Evolutionary conservation across 2,329 filamentous ascomycete genomes (phyloP), one percentile per base, ranked within the genome.

Genomic region (Trichoderma breve): DNA sequence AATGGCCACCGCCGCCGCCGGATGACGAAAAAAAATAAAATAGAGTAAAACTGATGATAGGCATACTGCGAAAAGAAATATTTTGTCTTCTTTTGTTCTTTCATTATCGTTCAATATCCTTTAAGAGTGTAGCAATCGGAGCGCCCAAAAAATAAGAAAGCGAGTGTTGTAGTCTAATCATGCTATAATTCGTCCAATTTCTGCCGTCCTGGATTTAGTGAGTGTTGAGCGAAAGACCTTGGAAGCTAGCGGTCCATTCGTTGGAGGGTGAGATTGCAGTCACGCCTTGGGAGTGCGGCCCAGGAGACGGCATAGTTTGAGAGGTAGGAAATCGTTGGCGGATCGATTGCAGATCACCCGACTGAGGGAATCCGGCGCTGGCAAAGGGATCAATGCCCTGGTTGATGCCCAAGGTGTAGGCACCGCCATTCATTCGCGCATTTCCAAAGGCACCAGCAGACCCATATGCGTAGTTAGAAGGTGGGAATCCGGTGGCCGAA

Each of bases 221-320:
- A 74, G 88, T 88, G 77, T 92, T 92, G 74, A 94, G 86, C 2
- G 92, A 94, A 21, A 94, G 83, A 11, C 91, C 88, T 79, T 94
- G 91, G 79, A 93, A 93, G 6, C 86, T 82, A 68, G 84, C 83
- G 30, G 86, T 82, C 90, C 91, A 93, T 64, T 92, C 90, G 62
- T 85, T 83, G 76, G 86, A 85, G 34, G 80, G 79, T 65, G 80
- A 78, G 71, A 87, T 81, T 75, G 82, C 77, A 73, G 81, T 82
- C 73, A 82, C 73, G n/a, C 79, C 79, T 71, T 85, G 84, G 9
- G 79, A 75, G 66, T 81, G 80, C 28, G 80, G 77, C 9, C 75
- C 71, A 11, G 78, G 80, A 70, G 79, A 82, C 6, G 83, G 77
- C 28, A 82, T 76, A 6, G 76, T 77, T 72, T 81, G 80, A 2